Percentiles rank a stretch among this genome's conserved stretches.
Evolutionary conservation across 2,329 filamentous ascomycete genomes (phyloP).

Genomic region (Dissoconium aciculare): DNA sequence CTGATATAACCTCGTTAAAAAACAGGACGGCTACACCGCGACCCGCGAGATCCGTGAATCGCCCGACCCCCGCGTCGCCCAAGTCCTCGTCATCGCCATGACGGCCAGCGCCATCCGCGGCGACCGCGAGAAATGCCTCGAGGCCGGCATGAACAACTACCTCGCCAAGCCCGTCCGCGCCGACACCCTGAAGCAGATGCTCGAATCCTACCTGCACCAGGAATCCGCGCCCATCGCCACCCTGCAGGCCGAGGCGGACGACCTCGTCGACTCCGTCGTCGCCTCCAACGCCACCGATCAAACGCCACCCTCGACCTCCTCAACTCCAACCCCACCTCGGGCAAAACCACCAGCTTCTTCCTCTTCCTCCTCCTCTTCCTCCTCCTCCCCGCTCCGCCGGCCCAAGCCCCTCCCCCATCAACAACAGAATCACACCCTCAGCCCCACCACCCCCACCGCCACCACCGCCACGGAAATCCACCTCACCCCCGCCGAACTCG

Average conservation of each 20-base stretch:
- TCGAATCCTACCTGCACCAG: constrained; percentile 51
- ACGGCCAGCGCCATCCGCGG: constrained; percentile 89
- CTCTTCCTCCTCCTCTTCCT: too few species aligned
- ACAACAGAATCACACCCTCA: too few species aligned
- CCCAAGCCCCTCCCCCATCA: too few species aligned
- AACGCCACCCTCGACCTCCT: constrained; percentile 2
- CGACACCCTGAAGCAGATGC: constrained; percentile 69
- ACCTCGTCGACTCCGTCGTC: constrained; percentile 27
- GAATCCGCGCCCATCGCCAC: constrained; percentile 30
- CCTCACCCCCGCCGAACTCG: constrained; percentile 18
- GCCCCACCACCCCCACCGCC: constrained; percentile 11
- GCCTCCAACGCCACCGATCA: constrained; percentile 9
- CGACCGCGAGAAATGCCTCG: constrained; percentile 87
- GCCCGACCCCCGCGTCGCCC: constrained; percentile 57
- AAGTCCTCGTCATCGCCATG: constrained; percentile 92
- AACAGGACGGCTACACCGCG: constrained; percentile 80
- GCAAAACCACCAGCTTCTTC: too few species aligned
- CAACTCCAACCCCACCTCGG: neutral
- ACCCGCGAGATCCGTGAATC: constrained; percentile 72
- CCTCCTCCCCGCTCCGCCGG: too few species aligned
- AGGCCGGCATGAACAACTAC: constrained; percentile 95
- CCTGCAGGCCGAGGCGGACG: constrained; percentile 32
- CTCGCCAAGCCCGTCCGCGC: constrained; percentile 88
- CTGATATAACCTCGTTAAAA: too few species aligned
- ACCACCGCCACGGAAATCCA: constrained; percentile 15